Evolutionary conservation across 2,329 filamentous ascomycete genomes (phyloP).

Genomic region (Sodiomyces alkalinus): DNA sequence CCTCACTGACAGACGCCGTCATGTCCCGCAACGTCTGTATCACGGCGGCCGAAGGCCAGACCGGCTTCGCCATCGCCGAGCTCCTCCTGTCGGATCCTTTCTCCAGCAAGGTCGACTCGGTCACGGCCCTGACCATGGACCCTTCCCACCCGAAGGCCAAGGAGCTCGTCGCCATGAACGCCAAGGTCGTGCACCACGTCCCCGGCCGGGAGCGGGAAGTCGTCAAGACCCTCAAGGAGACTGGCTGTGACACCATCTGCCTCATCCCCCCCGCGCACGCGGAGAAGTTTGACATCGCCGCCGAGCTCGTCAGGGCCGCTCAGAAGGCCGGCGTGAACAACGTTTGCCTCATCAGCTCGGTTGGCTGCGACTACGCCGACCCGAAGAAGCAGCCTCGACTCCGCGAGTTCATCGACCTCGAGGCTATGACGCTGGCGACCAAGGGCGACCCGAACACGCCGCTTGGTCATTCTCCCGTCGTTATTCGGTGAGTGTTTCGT

Average conservation of each 20-base stretch:
- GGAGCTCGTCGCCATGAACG: slow-evolving; percentile 25
- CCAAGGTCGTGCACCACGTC: slow-evolving; percentile 23
- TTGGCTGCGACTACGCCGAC: slow-evolving; percentile 33
- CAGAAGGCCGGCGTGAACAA: slow-evolving; percentile 28
- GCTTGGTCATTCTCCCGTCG: slow-evolving; percentile 25
- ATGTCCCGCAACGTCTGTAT: slow-evolving; percentile 33
- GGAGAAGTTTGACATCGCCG: slow-evolving; percentile 28
- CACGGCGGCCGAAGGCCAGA: slow-evolving; percentile 32
- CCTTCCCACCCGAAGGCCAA: slow-evolving; percentile 20
- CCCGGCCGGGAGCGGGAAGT: slow-evolving; percentile 23
- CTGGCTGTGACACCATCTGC: slow-evolving; percentile 30
- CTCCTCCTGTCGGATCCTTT: slow-evolving; percentile 30
- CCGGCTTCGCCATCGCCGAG: slow-evolving; percentile 33
- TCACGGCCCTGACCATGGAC: slow-evolving; percentile 25
- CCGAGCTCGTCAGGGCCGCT: slow-evolving; percentile 28
- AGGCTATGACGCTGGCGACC: slow-evolving; percentile 21
- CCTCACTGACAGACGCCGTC: not conserved
- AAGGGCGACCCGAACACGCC: slow-evolving; percentile 25
- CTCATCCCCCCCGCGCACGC: slow-evolving; percentile 30
- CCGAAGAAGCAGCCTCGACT: slow-evolving; percentile 29
- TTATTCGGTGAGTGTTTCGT: slow-evolving; percentile 24
- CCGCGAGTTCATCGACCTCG: slow-evolving; percentile 35
- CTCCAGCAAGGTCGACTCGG: slow-evolving; percentile 21
- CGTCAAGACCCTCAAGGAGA: slow-evolving; percentile 22
- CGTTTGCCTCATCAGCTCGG: slow-evolving; percentile 30